Evolutionary conservation across 176 grass and related monocot genomes (phyloP), one percentile per base, ranked within the genome.

Genomic region (Oryza meyeriana): DNA sequence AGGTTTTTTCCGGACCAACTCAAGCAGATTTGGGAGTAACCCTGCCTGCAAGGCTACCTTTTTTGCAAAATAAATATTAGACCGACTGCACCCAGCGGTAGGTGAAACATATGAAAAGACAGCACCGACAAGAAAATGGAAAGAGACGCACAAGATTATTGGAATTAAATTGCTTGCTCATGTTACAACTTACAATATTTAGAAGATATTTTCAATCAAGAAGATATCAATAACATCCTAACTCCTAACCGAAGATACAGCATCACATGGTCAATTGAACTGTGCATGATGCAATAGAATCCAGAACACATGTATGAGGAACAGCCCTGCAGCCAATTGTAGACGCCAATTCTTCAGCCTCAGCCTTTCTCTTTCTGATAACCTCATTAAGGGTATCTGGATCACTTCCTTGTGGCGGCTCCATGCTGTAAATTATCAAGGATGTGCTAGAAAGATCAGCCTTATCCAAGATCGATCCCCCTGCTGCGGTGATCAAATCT

Each of bases 261-360:
- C 39, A 2, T 82, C 35, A 66, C 10, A 74, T 70, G 16, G 59
- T 59, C 66, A 87, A 45, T 48, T 94, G 50, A 64, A 87, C 66
- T 47, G 77, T 92, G 83, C 93, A 95, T n/a, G 87, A 83, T 62
- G 96, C 96, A 74, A 98, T 95, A 29, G 82, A 88, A 76, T 99
- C 96, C 61, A 99, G 75, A 90, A 99, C 30, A 89, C 96, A 99
- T 61, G 96, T 95, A 73, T 99, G 96, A 74, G 96, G 71, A 74
- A 99, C 64, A 69, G 78, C 87, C 31, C 75, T 90, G 72, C 84
- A 95, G 44, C 76, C 85, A 35, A 79, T 69, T 6, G 72, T 64
- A 24, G 73, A 39, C 44, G 88, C 96, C 85, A 95, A 75, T 78
- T 90, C 83, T 74, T 90, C 72, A 63, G 96, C 89, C 33, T 95